Base-by-base conservation (phyloP, 2,329 filamentous ascomycete species). In the Curvularia lunata region DNA sequence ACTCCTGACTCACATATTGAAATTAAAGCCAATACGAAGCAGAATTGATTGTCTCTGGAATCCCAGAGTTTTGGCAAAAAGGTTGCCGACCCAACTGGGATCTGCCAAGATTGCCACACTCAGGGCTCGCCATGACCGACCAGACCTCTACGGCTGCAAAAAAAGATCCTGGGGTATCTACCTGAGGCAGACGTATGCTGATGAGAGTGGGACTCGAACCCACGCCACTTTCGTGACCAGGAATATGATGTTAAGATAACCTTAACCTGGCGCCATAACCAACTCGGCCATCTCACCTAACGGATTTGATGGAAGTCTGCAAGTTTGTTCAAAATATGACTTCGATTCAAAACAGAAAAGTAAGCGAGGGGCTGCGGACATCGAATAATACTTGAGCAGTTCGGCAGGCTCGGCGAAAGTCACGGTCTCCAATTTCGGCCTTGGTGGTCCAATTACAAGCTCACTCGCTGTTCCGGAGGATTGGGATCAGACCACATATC, bases 181-280 rank as follows among this genome's bases (percentile, higher is more conserved):
- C 48, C 47, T 48, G 27, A 54, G 42, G 52, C 56, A 63, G 61
- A 71, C 62, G 66, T 72, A 71, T 73, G 57, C 54, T 75, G 73
- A 76, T 73, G 69, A 75, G 73, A 75, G 71, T 74, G 74, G 67
- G 74, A 63, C 60, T 63, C 58, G 60, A 63, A 63, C 60, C 58
- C 60, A 56, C 60, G 74, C 73, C 71, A 74, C 69, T 75, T 75
- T 74, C 73, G 70, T 73, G 71, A 75, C 72, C 71, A 75, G 73
- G 73, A 75, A 71, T 62, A 60, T 65, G 48, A 43, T 70, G 65
- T 63, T 72, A 72, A 73, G 70, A 59, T 23, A 54, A 72, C 70
- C 69, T 73, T 73, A 72, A 73, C 71, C 70, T 72, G 69, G 69
- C 70, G 70, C 71, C 71, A 72, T 73, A 73, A 73, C 70, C 71